phyloP scores from a whole-genome alignment of 2,329 filamentous ascomycete genomes.

The Apiospora rasikravindrae region DNA sequence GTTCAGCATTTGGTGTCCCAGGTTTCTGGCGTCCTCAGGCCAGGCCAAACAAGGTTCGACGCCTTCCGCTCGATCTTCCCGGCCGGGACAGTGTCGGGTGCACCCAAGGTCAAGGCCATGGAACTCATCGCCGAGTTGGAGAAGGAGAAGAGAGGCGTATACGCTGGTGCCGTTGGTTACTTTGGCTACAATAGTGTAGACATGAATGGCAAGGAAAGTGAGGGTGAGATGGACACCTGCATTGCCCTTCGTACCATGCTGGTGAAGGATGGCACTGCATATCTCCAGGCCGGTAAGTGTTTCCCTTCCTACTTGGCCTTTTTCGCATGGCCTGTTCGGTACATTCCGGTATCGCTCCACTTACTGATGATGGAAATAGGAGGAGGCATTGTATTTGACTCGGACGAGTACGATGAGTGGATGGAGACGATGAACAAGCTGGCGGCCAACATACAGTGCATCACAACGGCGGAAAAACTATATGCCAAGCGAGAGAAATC shows the following conservation, averaged over 20 bases:
- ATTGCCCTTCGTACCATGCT: constrained; percentile 89
- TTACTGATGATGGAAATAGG: constrained; percentile 46
- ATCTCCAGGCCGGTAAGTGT: constrained; percentile 75
- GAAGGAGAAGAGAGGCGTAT: constrained; percentile 90
- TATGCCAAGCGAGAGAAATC: constrained; percentile 46
- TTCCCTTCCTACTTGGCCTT: neutral
- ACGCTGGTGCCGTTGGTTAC: constrained; percentile 95
- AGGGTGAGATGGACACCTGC: constrained; percentile 91
- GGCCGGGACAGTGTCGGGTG: constrained; percentile 92
- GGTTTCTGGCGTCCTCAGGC: constrained; percentile 86
- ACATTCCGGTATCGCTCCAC: neutral
- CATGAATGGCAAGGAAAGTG: constrained; percentile 63
- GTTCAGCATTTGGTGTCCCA: constrained; percentile 97
- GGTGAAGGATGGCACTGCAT: constrained; percentile 87
- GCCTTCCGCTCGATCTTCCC: constrained; percentile 97
- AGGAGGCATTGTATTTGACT: constrained; percentile 94
- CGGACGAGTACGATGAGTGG: constrained; percentile 88
- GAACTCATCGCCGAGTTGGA: constrained; percentile 95
- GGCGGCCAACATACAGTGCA: constrained; percentile 86
- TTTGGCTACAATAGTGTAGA: constrained; percentile 85
- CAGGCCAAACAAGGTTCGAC: constrained; percentile 87
- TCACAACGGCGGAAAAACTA: constrained; percentile 80
- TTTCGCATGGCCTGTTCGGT: neutral
- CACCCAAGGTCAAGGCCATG: constrained; percentile 96
- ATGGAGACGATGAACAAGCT: constrained; percentile 96